Conservation (phyloP, 495 filamentous ascomycete species). For the Penicillium lividum region DNA sequence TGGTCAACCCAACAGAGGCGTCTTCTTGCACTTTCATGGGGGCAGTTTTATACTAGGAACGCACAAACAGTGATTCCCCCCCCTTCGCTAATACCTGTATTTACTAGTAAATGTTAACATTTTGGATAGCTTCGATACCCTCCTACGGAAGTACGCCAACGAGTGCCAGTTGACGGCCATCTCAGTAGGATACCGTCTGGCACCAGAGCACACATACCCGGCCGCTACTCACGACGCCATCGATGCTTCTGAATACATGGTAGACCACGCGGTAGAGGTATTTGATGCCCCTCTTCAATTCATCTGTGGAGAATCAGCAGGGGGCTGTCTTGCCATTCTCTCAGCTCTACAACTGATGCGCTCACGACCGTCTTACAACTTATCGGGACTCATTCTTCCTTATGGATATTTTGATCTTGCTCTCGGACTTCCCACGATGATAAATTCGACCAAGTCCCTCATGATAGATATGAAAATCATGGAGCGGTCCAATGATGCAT, state of each 20-base stretch:
- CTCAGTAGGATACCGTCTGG: constrained; percentile 59
- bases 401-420: constrained; percentile 23
- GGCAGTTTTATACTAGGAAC: too few relatives aligned
- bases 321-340: too few relatives aligned
- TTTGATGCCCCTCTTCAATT: too few relatives aligned
- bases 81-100: too few relatives aligned
- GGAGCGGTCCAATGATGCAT: constrained; percentile 41
- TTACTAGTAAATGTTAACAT: too few relatives aligned
- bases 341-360: too few relatives aligned
- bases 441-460: constrained; percentile 34
- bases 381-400: constrained; percentile 19
- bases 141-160: constrained; percentile 35
- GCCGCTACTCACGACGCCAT: constrained; percentile 52
- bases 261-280: too few relatives aligned
- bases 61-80: too few relatives aligned
- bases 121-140: background rate
- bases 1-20: constrained; percentile 40
- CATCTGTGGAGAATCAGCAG: too few relatives aligned
- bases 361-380: background rate
- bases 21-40: constrained; percentile 22
- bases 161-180: constrained; percentile 43
- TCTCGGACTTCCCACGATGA: constrained; percentile 32
- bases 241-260: constrained; percentile 36
- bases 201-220: constrained; percentile 59
- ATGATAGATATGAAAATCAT: constrained; percentile 27